A percentile compares a stretch with the other conserved stretches of the same genome.
These are phyloP conservation scores for Dothistroma pini DNA, from an alignment of 2,329 filamentous ascomycete species.

Conservation along the genomic window DNA sequence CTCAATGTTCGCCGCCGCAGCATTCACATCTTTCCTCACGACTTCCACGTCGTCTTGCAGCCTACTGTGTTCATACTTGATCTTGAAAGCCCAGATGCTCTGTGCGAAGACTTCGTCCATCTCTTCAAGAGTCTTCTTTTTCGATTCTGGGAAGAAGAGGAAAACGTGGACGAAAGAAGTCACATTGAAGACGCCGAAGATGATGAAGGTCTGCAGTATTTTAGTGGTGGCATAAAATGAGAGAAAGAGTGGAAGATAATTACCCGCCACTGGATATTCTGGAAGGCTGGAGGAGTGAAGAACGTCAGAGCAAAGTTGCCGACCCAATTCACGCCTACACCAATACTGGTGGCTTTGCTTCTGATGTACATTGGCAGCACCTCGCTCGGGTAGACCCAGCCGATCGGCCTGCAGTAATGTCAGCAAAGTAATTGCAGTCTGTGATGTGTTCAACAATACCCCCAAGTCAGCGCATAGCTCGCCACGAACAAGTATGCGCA, in stretches of 20 bases:
- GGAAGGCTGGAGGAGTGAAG: slow-evolving; percentile 13
- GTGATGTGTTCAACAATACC: not conserved
- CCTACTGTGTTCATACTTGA: slow-evolving; percentile 8
- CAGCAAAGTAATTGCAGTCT: not conserved
- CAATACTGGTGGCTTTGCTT: slow-evolving; percentile 10
- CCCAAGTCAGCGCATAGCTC: slow-evolving; percentile 12
- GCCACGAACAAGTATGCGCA: slow-evolving; percentile 13
- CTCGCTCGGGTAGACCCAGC: slow-evolving; percentile 12
- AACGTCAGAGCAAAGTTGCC: slow-evolving; percentile 14
- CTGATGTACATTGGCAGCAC: slow-evolving; percentile 13
- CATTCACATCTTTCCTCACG: slow-evolving; percentile 9
- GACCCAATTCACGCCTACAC: slow-evolving; percentile 11
- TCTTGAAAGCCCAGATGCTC: slow-evolving; percentile 16
- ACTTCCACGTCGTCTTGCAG: slow-evolving; percentile 8
- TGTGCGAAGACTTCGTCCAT: slow-evolving; percentile 39
- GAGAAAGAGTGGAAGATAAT: too few relatives aligned
- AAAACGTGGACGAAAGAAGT: slow-evolving; percentile 11
- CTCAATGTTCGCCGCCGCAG: slow-evolving; percentile 8
- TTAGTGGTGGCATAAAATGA: not conserved
- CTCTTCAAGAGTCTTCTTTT: slow-evolving; percentile 19
- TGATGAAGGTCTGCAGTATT: slow-evolving; percentile 8
- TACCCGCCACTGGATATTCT: slow-evolving; percentile 13
- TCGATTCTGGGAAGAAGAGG: slow-evolving; percentile 17
- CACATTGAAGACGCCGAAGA: slow-evolving; percentile 15
- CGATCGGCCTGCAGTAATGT: slow-evolving; percentile 7